Conservation (phyloP, 2,329 filamentous ascomycete genomes). For the Sarocladiaceae sp. region DNA sequence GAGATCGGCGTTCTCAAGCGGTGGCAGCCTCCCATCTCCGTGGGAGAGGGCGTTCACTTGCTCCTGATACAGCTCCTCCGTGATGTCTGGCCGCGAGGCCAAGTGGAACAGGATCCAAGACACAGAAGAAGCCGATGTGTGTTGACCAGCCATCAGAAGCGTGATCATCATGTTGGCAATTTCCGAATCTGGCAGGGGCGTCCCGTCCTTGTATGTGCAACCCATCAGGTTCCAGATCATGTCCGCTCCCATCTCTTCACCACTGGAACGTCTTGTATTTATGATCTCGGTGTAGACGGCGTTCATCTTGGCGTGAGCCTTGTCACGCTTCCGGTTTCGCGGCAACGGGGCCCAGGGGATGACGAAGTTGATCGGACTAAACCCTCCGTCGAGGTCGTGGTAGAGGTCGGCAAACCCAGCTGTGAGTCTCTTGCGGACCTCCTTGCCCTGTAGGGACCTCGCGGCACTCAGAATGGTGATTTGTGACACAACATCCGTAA, state of each 20-base stretch:
- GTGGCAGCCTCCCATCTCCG: conserved; percentile 33
- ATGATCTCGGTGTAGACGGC: conserved; percentile 68
- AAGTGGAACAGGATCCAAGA: conserved; percentile 72
- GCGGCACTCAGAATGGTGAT: conserved; percentile 79
- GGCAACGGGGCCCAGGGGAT: conserved; percentile 73
- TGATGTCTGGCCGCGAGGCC: conserved; percentile 61
- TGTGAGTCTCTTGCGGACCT: conserved; percentile 66
- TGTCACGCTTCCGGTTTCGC: conserved; percentile 66
- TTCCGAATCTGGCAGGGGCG: conserved; percentile 62
- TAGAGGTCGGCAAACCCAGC: conserved; percentile 68
- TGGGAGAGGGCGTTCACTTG: conserved; percentile 49
- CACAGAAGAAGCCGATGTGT: conserved; percentile 71
- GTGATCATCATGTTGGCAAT: conserved; percentile 85
- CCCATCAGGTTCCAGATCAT: conserved; percentile 79
- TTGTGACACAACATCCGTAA: conserved; percentile 63
- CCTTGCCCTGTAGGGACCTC: conserved; percentile 66
- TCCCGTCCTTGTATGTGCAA: conserved; percentile 69
- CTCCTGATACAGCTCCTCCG: conserved; percentile 65
- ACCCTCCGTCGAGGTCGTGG: conserved; percentile 71
- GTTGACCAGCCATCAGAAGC: conserved; percentile 77
- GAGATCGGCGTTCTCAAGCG: conserved; percentile 53
- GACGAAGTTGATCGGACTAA: conserved; percentile 76
- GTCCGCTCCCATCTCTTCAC: conserved; percentile 44
- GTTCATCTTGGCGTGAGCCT: conserved; percentile 64
- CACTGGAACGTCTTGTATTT: conserved; percentile 48